phyloP scores from a whole-genome alignment of 345 rosid genomes.

The Eucalyptus pauciflora region DNA sequence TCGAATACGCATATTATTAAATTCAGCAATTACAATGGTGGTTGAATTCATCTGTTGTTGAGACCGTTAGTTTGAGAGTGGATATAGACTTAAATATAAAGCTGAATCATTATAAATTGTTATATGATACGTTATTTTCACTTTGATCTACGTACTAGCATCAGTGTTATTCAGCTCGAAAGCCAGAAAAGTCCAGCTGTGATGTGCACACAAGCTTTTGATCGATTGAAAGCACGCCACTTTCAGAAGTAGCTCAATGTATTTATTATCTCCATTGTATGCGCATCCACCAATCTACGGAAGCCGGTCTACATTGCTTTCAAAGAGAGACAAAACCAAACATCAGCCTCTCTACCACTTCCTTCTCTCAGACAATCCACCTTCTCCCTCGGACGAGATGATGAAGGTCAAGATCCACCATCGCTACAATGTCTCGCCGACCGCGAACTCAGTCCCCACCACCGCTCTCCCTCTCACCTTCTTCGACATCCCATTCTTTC shows the following conservation, averaged over 20 bases:
- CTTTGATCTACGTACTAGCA: neutral
- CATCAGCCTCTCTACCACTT: no score
- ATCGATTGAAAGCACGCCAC: neutral
- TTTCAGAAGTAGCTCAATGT: neutral
- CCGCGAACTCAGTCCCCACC: slow-evolving; percentile 9
- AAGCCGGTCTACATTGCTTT: neutral
- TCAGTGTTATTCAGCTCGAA: neutral
- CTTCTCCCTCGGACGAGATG: neutral
- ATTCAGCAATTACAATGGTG: no score
- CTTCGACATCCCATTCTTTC: slow-evolving; percentile 16
- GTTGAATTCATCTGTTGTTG: no score
- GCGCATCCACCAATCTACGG: neutral
- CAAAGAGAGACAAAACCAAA: neutral
- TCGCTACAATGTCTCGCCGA: slow-evolving; percentile 14
- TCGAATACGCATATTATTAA: no score
- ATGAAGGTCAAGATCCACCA: neutral
- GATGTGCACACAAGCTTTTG: neutral
- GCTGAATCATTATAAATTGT: no score
- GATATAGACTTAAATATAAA: no score
- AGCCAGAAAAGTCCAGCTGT: neutral
- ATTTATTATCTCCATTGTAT: neutral
- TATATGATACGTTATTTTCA: neutral
- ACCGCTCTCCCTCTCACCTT: slow-evolving; percentile 21
- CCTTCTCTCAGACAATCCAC: neutral
- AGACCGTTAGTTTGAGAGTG: no score